Evolutionary conservation across 1,139 yeast genomes (phyloP).

Genomic region (Lodderomyces orthopsilosis): DNA sequence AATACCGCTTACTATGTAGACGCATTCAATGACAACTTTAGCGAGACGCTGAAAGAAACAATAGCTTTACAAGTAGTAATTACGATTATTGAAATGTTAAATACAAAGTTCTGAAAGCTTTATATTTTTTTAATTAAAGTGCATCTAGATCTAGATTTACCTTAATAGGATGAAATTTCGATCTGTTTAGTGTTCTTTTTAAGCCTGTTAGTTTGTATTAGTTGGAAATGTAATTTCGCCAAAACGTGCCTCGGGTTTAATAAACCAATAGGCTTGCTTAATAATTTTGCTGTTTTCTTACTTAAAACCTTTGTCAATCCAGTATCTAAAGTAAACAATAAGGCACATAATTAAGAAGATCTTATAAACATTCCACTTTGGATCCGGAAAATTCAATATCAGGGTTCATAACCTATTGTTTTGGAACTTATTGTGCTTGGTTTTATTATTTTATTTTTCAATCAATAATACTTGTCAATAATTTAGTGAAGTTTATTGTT

Average conservation of each 20-base stretch:
- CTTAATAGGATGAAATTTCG: too few relatives aligned
- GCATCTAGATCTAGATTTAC: neutral
- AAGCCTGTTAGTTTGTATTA: neutral
- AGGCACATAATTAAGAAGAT: conserved; percentile 1
- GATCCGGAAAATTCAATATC: neutral
- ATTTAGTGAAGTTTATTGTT: neutral
- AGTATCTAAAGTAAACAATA: neutral
- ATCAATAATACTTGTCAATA: neutral
- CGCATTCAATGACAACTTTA: neutral
- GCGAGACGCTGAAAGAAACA: too few relatives aligned
- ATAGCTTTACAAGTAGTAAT: too few relatives aligned
- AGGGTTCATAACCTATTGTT: neutral
- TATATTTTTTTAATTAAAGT: neutral
- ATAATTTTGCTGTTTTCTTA: neutral
- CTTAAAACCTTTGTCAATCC: neutral
- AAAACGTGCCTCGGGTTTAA: neutral
- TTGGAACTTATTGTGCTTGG: neutral
- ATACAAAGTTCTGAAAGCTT: too few relatives aligned
- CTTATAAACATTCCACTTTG: conserved; percentile 1
- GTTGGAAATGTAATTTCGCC: neutral
- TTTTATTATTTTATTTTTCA: neutral
- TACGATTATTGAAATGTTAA: too few relatives aligned
- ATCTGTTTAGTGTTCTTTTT: neutral
- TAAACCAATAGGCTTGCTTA: neutral
- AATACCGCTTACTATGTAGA: neutral